These are phyloP conservation scores for Ochromonadaceae sp. DNA, from an alignment of 352 stramenopile genomes.

Conservation along the genomic window DNA sequence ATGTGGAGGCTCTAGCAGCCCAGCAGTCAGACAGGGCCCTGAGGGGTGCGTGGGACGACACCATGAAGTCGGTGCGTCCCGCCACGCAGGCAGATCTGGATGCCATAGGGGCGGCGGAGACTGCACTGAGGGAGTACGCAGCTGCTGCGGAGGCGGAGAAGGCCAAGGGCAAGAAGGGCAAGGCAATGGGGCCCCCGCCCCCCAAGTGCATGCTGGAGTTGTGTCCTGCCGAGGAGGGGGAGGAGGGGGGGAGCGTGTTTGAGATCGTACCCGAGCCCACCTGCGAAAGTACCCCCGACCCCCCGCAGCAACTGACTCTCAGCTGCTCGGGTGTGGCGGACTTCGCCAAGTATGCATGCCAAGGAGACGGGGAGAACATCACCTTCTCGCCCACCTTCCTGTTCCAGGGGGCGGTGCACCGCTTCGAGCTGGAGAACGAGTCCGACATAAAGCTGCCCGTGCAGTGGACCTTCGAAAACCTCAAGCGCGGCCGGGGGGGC, in stretches of 20 bases:
- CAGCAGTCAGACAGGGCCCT: background rate
- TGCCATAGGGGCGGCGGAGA: background rate
- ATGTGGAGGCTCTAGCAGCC: background rate
- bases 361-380: background rate
- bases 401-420: constrained; percentile 31
- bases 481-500: constrained; percentile 37
- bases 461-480: constrained; percentile 20
- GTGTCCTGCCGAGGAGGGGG: background rate
- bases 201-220: background rate
- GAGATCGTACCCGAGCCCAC: constrained; percentile 27
- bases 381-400: constrained; percentile 36
- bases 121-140: background rate
- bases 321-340: constrained; percentile 31
- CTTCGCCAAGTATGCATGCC: constrained; percentile 29
- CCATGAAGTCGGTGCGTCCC: constrained; percentile 29
- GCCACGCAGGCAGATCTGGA: constrained; percentile 19
- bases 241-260: constrained; percentile 27
- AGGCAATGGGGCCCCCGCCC: constrained; percentile 10
- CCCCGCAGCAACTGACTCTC: constrained; percentile 20
- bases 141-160: background rate
- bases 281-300: constrained; percentile 12
- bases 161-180: constrained; percentile 6
- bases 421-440: constrained; percentile 31
- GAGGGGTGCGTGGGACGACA: constrained; percentile 51
- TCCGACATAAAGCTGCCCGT: constrained; percentile 17